A percentile compares a stretch with the other conserved stretches of the same genome.
Evolutionary conservation across 768 basidiomycete genomes (phyloP).

Genomic region (Boletus bicolor): DNA sequence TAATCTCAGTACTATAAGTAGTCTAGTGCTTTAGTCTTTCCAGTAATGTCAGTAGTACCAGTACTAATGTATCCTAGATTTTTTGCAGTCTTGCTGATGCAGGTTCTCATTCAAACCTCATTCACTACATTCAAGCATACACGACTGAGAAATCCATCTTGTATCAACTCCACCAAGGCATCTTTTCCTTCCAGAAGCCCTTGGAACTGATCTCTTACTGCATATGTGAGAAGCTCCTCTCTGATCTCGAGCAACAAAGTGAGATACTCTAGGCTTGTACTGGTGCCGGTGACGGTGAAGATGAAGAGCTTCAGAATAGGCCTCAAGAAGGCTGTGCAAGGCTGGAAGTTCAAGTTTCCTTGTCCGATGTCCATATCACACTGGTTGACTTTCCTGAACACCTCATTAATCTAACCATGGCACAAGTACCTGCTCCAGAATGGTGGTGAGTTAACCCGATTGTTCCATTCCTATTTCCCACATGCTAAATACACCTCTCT

Average conservation of each 20-base stretch:
- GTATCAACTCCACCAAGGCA: conserved; percentile 9
- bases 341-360: neutral
- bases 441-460: conserved; percentile 9
- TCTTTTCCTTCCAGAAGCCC: neutral
- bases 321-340: neutral
- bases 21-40: no score
- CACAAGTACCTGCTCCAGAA: neutral
- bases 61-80: no score
- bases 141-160: conserved; percentile 4
- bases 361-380: no score
- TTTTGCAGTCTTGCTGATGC: no score
- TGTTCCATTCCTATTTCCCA: no score
- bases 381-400: neutral
- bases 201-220: neutral
- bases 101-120: neutral
- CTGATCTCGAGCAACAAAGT: neutral
- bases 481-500: no score
- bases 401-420: neutral
- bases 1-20: no score
- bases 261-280: neutral
- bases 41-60: no score
- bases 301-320: neutral
- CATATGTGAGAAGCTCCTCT: neutral
- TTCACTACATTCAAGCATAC: conserved; percentile 6
- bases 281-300: no score